phyloP scores from a whole-genome alignment of 2,329 filamentous ascomycete species.

The Sclerotinia sclerotiorum region DNA sequence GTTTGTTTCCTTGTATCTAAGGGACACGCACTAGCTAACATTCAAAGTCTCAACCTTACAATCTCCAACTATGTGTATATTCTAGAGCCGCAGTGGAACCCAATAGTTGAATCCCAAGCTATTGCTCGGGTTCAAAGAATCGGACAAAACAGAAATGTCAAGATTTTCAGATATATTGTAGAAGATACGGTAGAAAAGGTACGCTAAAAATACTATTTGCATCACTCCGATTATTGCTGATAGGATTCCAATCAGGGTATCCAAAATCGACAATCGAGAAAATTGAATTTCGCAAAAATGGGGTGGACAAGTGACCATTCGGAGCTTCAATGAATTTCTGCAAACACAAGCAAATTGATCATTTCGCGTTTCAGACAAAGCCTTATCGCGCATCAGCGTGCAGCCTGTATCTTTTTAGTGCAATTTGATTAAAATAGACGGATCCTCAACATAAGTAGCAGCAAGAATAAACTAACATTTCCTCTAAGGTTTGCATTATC shows the following conservation, averaged over 20 bases:
- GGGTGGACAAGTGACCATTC: too few species aligned
- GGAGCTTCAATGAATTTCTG: too few species aligned
- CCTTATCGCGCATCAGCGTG: too few species aligned
- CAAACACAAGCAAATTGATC: too few species aligned
- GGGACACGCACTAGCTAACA: background rate
- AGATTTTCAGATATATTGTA: slow-evolving; percentile 37
- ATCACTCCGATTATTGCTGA: too few species aligned
- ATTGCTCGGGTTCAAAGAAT: slow-evolving; percentile 34
- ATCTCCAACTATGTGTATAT: slow-evolving; percentile 36
- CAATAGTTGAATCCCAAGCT: slow-evolving; percentile 38
- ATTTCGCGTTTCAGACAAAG: too few species aligned
- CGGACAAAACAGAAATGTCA: slow-evolving; percentile 33
- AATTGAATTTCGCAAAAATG: slow-evolving; percentile 12
- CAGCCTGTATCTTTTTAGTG: too few species aligned
- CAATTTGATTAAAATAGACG: too few species aligned
- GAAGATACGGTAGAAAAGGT: slow-evolving; percentile 35
- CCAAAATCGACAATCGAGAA: slow-evolving; percentile 27
- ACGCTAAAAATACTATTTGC: background rate
- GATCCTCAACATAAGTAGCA: too few species aligned
- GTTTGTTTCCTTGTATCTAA: slow-evolving; percentile 34
- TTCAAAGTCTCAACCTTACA: slow-evolving; percentile 28
- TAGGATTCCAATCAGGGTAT: slow-evolving; percentile 15
- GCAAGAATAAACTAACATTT: too few species aligned
- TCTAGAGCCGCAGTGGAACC: slow-evolving; percentile 41
- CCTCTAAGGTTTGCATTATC: too few species aligned